Evolutionary conservation across 176 grass and related monocot species (phyloP).

Genomic region (Eleusine coracana): DNA sequence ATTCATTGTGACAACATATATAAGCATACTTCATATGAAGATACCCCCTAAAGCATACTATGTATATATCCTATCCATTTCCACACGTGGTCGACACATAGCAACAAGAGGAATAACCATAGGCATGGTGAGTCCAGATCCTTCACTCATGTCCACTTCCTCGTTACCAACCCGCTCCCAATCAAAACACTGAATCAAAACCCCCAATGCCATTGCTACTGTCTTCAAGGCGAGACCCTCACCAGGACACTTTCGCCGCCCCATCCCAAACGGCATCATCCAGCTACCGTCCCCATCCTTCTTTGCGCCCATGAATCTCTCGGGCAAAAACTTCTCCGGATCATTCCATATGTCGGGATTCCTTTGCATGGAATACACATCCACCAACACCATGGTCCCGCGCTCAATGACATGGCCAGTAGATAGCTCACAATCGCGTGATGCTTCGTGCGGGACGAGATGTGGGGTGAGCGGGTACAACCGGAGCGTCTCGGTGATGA

Average conservation of each 20-base stretch:
- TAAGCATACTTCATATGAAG: too few relatives aligned
- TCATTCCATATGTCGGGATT: slow-evolving; percentile 36
- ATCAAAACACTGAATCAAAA: slow-evolving; percentile 58
- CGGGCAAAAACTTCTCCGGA: slow-evolving; percentile 8
- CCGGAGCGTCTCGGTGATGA: slow-evolving; percentile 53
- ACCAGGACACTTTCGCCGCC: slow-evolving; percentile 49
- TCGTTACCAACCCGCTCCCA: slow-evolving; percentile 36
- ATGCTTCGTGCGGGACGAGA: slow-evolving; percentile 40
- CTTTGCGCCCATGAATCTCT: slow-evolving; percentile 39
- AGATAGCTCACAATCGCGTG: background rate
- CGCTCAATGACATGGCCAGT: background rate
- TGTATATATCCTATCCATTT: slow-evolving; percentile 33
- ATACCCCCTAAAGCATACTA: background rate
- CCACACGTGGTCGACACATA: slow-evolving; percentile 25
- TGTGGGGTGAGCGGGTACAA: slow-evolving; percentile 24
- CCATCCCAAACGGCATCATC: slow-evolving; percentile 69
- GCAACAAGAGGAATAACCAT: slow-evolving; percentile 48
- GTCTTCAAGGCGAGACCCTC: slow-evolving; percentile 42
- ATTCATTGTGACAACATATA: too few relatives aligned
- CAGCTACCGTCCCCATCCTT: background rate
- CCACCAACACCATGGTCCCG: slow-evolving; percentile 47
- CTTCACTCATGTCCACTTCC: slow-evolving; percentile 59
- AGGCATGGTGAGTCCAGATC: slow-evolving; percentile 69
- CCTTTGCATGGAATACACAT: slow-evolving; percentile 55
- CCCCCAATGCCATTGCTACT: slow-evolving; percentile 35